phyloP scores from a whole-genome alignment of 192 early-diverging fungal genomes.

The Gamsiella multidivaricata region DNA sequence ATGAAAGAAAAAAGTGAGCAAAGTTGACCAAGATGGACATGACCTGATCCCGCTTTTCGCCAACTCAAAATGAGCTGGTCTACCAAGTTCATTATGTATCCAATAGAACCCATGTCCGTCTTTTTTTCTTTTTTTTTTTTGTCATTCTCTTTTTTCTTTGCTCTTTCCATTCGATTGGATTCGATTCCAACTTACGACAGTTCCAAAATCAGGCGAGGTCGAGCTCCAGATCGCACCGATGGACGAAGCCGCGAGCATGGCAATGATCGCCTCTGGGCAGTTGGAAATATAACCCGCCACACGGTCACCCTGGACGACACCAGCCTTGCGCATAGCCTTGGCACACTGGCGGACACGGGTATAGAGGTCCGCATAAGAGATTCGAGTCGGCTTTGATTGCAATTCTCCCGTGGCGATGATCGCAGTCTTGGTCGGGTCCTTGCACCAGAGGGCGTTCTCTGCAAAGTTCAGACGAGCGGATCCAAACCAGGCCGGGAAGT shows the following conservation, averaged over 20 bases:
- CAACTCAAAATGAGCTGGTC: constrained; percentile 11
- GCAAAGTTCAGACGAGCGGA: constrained; percentile 90
- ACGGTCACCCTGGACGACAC: constrained; percentile 84
- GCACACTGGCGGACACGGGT: constrained; percentile 75
- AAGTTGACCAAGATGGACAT: no score
- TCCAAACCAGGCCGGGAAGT: constrained; percentile 93
- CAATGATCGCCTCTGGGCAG: constrained; percentile 82
- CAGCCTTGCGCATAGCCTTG: constrained; percentile 75
- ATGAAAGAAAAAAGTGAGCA: neutral
- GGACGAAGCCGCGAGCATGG: constrained; percentile 81
- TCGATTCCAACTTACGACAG: constrained; percentile 67
- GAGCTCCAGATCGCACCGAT: constrained; percentile 96
- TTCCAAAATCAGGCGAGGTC: constrained; percentile 95
- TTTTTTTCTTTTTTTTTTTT: constrained; percentile 2
- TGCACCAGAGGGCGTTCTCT: constrained; percentile 82
- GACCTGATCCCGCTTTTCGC: no score
- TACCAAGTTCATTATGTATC: constrained; percentile 2
- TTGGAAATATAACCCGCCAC: constrained; percentile 93
- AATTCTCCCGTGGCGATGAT: constrained; percentile 65
- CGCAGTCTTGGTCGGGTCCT: constrained; percentile 59
- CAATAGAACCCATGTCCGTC: constrained; percentile 12
- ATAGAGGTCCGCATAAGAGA: constrained; percentile 81
- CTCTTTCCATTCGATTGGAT: no score
- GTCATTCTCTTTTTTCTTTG: neutral
- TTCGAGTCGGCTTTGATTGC: constrained; percentile 14